These are phyloP conservation scores for Kwoniella sp. DNA, from an alignment of 768 basidiomycete genomes.

Conservation along the genomic window DNA sequence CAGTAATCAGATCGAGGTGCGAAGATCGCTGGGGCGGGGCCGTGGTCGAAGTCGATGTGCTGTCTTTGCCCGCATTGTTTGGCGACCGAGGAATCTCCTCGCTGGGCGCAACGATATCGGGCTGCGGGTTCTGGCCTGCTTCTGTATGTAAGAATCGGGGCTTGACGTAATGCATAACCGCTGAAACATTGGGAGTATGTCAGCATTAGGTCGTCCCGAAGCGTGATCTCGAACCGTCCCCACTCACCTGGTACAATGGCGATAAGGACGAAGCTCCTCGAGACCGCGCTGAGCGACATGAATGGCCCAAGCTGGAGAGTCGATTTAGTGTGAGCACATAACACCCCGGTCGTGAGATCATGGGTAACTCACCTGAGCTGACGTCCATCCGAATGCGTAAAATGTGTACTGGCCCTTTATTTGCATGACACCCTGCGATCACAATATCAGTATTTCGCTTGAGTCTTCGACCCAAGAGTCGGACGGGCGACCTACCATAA, in stretches of 20 bases:
- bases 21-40: constrained; percentile 41
- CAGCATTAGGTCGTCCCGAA: background rate
- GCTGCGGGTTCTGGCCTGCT: background rate
- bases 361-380: constrained; percentile 45
- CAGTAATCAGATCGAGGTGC: constrained; percentile 70
- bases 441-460: background rate
- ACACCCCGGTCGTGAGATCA: no score
- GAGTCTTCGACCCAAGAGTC: no score
- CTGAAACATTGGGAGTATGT: constrained; percentile 21
- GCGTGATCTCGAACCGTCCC: no score
- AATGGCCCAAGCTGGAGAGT: constrained; percentile 47
- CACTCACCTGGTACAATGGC: constrained; percentile 48
- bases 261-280: constrained; percentile 42
- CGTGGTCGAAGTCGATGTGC: constrained; percentile 74
- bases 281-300: constrained; percentile 45
- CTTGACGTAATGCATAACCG: constrained; percentile 48
- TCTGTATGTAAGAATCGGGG: constrained; percentile 31
- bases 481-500: constrained; percentile 64
- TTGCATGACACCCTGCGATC: constrained; percentile 39
- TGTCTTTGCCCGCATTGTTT: constrained; percentile 45
- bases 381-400: constrained; percentile 52
- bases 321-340: no score
- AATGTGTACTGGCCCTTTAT: constrained; percentile 51
- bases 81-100: background rate
- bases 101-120: background rate